Evolutionary conservation across 1,139 yeast genomes (phyloP).

Genomic region (Scheffersomyces cryptocercus): DNA sequence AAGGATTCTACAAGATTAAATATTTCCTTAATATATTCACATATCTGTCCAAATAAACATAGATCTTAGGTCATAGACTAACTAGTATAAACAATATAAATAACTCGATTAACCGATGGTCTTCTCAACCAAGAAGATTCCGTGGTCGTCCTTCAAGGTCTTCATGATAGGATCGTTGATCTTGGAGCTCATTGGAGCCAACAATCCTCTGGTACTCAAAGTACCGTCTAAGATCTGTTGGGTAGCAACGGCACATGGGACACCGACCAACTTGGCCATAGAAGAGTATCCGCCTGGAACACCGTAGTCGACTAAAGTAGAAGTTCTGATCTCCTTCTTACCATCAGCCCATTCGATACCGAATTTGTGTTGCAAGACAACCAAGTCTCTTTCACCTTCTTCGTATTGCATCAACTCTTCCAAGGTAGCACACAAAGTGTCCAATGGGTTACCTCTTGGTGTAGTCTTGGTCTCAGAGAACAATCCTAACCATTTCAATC

Average conservation of each 20-base stretch:
- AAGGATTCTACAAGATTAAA: too few relatives aligned
- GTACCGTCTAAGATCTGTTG: conserved; percentile 84
- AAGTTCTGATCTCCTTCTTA: conserved; percentile 83
- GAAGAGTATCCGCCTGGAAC: conserved; percentile 92
- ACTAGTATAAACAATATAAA: conserved; percentile 5
- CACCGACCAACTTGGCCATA: conserved; percentile 98
- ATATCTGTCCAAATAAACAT: neutral
- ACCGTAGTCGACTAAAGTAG: conserved; percentile 95
- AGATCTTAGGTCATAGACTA: neutral
- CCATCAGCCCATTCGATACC: conserved; percentile 98
- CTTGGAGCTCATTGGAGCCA: conserved; percentile 92
- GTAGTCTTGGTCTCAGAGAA: conserved; percentile 74
- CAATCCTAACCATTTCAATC: conserved; percentile 92
- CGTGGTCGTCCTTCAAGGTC: conserved; percentile 86
- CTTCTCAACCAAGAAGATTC: conserved; percentile 86
- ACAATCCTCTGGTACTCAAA: conserved; percentile 67
- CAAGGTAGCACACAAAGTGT: conserved; percentile 93
- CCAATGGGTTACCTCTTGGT: conserved; percentile 93
- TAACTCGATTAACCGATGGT: conserved; percentile 35
- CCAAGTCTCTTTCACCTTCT: conserved; percentile 93
- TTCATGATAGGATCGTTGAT: conserved; percentile 89
- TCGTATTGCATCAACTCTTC: conserved; percentile 96
- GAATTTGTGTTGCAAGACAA: conserved; percentile 94
- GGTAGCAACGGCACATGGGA: conserved; percentile 96
- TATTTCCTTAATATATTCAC: too few relatives aligned